Base-by-base conservation (phyloP, 176 grass and related monocot genomes). In the Triticum timopheevii region DNA sequence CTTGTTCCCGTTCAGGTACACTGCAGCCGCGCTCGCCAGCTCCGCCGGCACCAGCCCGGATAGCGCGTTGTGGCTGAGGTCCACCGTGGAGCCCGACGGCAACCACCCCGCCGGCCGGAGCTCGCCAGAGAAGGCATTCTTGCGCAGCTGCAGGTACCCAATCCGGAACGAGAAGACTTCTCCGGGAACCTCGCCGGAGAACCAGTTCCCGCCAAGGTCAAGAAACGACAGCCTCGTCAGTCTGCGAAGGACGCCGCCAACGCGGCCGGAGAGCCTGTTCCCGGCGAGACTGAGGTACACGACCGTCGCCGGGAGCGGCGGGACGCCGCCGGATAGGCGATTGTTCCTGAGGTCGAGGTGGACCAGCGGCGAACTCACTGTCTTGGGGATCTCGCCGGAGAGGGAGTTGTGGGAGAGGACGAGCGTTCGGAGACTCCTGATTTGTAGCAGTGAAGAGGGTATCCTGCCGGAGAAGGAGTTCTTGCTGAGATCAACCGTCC, bases 11-110 rank as follows among this genome's bases (percentile, higher is more conserved):
- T 98, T 92, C 2, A 98, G 88, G 80, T 98, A 98, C 3, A 98
- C 73, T 1, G 82, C 92, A 2, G 59, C 39, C 0, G 89, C 93
- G 7, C 70, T 42, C 3, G 95, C 88, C 8, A 98, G 91, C 85
- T 95, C 91, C 3, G 86, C 65, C 3, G 95, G 93, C 38, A 95
- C 92, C 47, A 39, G 23, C 1, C 95, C 95, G 1, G 87, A 78
- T 7, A 98, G 83, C 33, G 86, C 77, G 80, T 98, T 98, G 85
- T 95, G 92, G 82, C 91, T 93, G 56, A 98, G 91, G 87, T 98
- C 95, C 22, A 98, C 84, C 0, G 86, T 86, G 49, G 95, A 89
- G 15, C 95, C 95, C 9, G 79, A 31, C 33, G 61, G 44, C 10
- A 95, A 77, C 5, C 42, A 49, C 3, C 89, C 91, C 1, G 85